Evolutionary conservation across 306 rosid species (phyloP).

Genomic region (Fragaria nilgerrensis): DNA sequence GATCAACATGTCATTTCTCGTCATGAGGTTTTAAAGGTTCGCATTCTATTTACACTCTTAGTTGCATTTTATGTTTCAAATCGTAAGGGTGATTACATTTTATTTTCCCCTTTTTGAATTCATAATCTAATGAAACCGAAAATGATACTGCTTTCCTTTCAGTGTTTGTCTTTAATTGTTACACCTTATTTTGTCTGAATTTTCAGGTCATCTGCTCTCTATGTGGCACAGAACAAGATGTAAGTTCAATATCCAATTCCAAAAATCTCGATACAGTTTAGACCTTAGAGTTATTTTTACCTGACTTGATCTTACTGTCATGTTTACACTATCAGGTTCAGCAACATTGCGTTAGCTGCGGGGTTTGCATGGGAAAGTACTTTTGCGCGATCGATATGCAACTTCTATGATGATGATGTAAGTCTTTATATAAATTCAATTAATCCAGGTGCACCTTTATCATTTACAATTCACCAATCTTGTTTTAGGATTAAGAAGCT

Average conservation of each 20-base stretch:
- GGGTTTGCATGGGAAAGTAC: slow-evolving; percentile 69
- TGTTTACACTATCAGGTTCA: slow-evolving; percentile 49
- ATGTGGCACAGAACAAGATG: slow-evolving; percentile 76
- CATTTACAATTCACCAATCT: background rate
- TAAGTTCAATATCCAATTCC: slow-evolving; percentile 28
- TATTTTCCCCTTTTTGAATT: background rate
- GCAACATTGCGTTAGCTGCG: slow-evolving; percentile 62
- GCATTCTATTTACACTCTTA: background rate
- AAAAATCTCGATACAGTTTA: background rate
- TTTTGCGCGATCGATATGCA: slow-evolving; percentile 56
- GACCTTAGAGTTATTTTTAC: background rate
- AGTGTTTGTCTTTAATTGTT: no score
- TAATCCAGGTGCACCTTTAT: background rate
- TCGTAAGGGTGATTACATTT: background rate
- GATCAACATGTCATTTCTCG: slow-evolving; percentile 65
- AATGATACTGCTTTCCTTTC: no score
- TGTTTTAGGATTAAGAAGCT: background rate
- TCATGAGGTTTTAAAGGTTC: slow-evolving; percentile 57
- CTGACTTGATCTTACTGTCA: slow-evolving; percentile 5
- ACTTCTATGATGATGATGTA: slow-evolving; percentile 66
- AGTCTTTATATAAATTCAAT: slow-evolving; percentile 9
- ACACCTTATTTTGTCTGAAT: background rate
- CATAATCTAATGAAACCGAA: background rate
- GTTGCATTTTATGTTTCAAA: background rate
- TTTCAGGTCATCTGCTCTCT: slow-evolving; percentile 66